phyloP scores from a whole-genome alignment of 306 rosid species.

The Corylus heterophylla region DNA sequence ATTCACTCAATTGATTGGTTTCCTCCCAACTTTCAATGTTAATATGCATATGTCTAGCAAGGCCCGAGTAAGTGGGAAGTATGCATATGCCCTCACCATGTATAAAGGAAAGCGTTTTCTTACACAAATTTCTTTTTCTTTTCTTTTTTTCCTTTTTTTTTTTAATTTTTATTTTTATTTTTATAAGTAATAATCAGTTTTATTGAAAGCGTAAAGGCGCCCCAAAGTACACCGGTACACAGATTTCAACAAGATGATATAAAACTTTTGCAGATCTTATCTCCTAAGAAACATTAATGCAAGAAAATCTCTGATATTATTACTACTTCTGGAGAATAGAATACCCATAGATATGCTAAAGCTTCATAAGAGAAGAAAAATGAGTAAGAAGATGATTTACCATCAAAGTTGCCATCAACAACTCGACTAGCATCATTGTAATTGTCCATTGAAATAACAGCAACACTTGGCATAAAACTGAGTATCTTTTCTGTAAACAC shows the following conservation, averaged over 20 bases:
- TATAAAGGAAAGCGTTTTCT: background rate
- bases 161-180: no score
- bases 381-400: constrained; percentile 45
- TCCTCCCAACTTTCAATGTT: background rate
- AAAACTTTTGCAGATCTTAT: background rate
- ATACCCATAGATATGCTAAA: constrained; percentile 1
- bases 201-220: no score
- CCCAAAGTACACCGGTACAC: background rate
- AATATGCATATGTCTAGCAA: background rate
- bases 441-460: constrained; percentile 97
- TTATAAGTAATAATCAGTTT: no score
- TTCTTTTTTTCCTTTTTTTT: no score
- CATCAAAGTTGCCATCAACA: constrained; percentile 96
- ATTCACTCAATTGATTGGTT: background rate
- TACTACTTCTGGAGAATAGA: constrained; percentile 6
- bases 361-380: constrained; percentile 23
- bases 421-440: constrained; percentile 95
- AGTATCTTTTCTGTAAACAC: constrained; percentile 90
- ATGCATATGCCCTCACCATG: background rate
- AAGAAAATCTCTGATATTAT: constrained; percentile 4
- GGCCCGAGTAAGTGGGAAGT: background rate
- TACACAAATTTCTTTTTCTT: background rate
- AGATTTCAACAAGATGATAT: background rate
- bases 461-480: constrained; percentile 89
- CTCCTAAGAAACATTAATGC: background rate